phyloP scores from a whole-genome alignment of 441 rosid species.

The Gossypium davidsonii region DNA sequence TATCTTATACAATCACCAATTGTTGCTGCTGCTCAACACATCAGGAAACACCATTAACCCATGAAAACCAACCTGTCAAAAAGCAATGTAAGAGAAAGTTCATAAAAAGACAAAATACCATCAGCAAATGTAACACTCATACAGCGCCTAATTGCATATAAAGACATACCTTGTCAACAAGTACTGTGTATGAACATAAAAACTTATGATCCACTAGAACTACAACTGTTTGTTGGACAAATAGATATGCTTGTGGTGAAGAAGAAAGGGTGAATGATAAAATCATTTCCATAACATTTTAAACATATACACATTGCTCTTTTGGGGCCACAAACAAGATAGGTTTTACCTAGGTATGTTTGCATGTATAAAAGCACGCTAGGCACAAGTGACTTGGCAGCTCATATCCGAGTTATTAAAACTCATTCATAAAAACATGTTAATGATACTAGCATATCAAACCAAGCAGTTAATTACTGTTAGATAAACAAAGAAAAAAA shows the following conservation, averaged over 20 bases:
- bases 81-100: not conserved
- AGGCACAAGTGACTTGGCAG: not conserved
- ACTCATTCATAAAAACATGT: not conserved
- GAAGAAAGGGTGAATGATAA: not conserved
- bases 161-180: not conserved
- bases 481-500: not conserved
- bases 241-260: not conserved
- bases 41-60: not conserved
- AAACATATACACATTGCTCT: not conserved
- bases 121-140: not conserved
- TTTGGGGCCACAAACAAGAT: not conserved
- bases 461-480: not conserved
- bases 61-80: not conserved
- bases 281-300: not conserved
- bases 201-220: not conserved
- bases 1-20: conserved; percentile 73
- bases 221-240: not conserved
- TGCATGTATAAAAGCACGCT: not conserved
- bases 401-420: not conserved
- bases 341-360: not conserved
- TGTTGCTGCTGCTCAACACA: conserved; percentile 42
- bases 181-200: not conserved
- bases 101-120: not conserved
- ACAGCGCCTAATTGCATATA: not conserved
- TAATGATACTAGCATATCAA: not conserved